Evolutionary conservation across 2,329 filamentous ascomycete genomes (phyloP), one percentile per base, ranked within the genome.

Genomic region (Fusarium pilosicola): DNA sequence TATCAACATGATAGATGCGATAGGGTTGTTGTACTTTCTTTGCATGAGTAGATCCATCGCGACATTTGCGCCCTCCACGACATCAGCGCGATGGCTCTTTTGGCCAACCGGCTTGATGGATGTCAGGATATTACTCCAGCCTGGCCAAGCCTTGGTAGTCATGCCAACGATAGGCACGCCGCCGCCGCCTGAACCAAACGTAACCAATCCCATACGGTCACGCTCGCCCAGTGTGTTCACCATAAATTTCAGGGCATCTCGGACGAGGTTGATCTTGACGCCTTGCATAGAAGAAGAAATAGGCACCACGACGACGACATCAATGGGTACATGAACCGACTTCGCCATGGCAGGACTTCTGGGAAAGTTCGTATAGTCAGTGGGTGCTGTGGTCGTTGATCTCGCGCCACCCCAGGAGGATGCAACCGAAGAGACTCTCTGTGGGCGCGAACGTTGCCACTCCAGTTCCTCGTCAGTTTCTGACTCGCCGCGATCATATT

Each of bases 21-120:
- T 92, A 0, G 96, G 95, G 80, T 98, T 99, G 83, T 93, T 96
- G 76, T 95, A 94, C 84, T 97, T 97, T 77, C 96, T 92, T 84
- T 98, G 95, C 96, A 99, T 99, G 65, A 99, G 88, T 62, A 99
- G 85, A 81, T 99, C 96, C 96, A 99, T 98, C 54, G 96, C 96
- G 57, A 98, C 94, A 78, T 98, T 99, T 39, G 96, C 96, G 34
- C 96, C 96, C 81, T 99, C 96, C 6, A 99, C 96, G 20, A 98
- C 95, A 84, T 99, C 96, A 3, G 96, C 96, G 18, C 96, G 93
- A 79, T 97, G 91, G 81, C 94, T 98, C 88, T 98, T 99, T 83
- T 98, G 96, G 41, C 95, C 96, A 15, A 98, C 94, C 2, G 96
- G 96, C 74, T 95, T 92, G 78, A 99, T 97, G 1, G 94, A 95